These are phyloP conservation scores for Emergomyces africanus DNA, from an alignment of 2,329 filamentous ascomycete species.

Conservation along the genomic window DNA sequence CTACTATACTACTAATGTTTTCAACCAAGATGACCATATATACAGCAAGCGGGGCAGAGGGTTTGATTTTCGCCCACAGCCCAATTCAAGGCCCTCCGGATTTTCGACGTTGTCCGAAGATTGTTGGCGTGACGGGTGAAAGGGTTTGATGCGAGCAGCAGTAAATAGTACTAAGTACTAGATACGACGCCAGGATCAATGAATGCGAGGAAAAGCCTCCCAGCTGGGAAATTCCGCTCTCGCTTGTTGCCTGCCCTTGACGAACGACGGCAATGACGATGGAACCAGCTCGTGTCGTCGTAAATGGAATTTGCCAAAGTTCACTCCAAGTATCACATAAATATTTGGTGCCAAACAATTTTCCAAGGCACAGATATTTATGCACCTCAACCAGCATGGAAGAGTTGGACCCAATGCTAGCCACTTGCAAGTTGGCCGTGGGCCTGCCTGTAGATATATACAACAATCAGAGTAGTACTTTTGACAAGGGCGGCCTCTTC, in stretches of 20 bases:
- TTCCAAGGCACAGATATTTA: background rate
- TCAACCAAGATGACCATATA: no score
- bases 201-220: background rate
- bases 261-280: background rate
- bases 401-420: background rate
- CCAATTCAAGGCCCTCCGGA: background rate
- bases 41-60: no score
- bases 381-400: background rate
- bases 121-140: background rate
- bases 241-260: no score
- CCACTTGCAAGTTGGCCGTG: background rate
- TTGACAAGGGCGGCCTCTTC: background rate
- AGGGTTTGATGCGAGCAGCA: background rate
- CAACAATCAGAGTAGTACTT: constrained; percentile 4
- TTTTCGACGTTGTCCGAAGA: background rate
- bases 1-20: no score
- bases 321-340: background rate
- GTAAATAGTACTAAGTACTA: no score
- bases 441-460: background rate
- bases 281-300: background rate
- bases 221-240: no score
- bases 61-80: no score
- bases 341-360: background rate
- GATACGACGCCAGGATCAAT: background rate
- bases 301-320: background rate